Evolutionary conservation across 2,329 filamentous ascomycete genomes (phyloP).

Genomic region (Graphilbum sp.): DNA sequence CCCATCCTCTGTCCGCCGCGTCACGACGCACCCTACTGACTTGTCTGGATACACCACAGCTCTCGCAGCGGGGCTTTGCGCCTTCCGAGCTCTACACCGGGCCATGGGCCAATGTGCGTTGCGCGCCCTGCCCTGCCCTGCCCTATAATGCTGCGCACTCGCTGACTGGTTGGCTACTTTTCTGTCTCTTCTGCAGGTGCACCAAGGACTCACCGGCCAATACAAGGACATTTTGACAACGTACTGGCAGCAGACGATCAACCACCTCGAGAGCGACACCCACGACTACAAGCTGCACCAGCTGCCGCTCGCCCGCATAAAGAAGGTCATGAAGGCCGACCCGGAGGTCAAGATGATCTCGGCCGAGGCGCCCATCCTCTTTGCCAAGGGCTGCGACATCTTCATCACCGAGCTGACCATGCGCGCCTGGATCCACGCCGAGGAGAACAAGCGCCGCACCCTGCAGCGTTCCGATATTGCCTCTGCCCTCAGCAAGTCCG

Average conservation of each 20-base stretch:
- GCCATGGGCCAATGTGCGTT: constrained; percentile 78
- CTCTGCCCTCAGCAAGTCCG: constrained; percentile 85
- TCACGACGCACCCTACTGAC: constrained; percentile 1
- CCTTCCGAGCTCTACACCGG: constrained; percentile 90
- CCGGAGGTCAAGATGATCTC: constrained; percentile 99
- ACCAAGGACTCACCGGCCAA: constrained; percentile 80
- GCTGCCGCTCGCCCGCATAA: constrained; percentile 90
- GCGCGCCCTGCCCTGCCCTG: background rate
- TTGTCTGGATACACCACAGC: constrained; percentile 32
- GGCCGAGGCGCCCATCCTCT: constrained; percentile 90
- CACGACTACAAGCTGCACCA: constrained; percentile 99
- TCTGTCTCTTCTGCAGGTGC: constrained; percentile 68
- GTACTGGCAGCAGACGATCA: constrained; percentile 98
- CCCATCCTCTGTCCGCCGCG: constrained; percentile 5
- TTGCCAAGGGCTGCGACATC: constrained; percentile 96
- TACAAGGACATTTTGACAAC: constrained; percentile 97
- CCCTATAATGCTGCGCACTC: background rate
- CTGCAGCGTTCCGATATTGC: constrained; percentile 94
- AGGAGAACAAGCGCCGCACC: constrained; percentile 95
- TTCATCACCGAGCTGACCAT: constrained; percentile 98
- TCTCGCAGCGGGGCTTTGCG: constrained; percentile 73
- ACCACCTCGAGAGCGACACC: constrained; percentile 80
- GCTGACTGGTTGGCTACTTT: background rate
- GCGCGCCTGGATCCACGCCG: constrained; percentile 98
- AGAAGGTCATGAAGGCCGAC: constrained; percentile 99